Conservation (phyloP, 1,284 basidiomycete species). For the Ganoderma resinaceum region DNA sequence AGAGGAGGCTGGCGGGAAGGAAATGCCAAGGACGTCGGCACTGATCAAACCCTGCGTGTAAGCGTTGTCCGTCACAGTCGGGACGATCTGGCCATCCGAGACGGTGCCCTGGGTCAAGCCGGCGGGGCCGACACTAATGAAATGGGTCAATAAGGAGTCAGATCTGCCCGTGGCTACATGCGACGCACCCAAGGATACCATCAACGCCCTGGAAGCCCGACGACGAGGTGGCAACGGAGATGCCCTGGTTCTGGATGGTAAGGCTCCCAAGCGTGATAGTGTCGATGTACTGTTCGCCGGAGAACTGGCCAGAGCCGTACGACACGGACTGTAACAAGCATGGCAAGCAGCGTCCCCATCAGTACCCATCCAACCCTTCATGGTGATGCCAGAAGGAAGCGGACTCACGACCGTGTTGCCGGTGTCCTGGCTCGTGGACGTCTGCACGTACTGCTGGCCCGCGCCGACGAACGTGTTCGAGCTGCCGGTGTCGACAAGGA, state of each 20-base stretch:
- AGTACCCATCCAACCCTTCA: background rate
- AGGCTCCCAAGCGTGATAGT: conserved; percentile 42
- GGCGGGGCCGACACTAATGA: conserved; percentile 48
- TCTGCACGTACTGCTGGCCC: conserved; percentile 43
- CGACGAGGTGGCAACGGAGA: conserved; percentile 51
- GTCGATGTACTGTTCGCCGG: conserved; percentile 49
- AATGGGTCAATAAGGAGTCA: too few relatives aligned
- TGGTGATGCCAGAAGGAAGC: background rate
- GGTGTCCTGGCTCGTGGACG: conserved; percentile 48
- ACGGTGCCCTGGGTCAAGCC: conserved; percentile 46
- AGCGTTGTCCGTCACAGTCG: conserved; percentile 52
- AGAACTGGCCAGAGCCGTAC: conserved; percentile 47
- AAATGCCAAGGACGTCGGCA: conserved; percentile 8
- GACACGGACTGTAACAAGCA: conserved; percentile 41
- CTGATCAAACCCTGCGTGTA: conserved; percentile 38
- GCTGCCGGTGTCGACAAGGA: conserved; percentile 29
- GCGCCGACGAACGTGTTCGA: conserved; percentile 72
- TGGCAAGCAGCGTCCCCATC: background rate
- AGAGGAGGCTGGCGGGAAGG: conserved; percentile 8
- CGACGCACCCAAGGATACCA: background rate
- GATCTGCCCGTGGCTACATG: background rate
- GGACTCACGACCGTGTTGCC: conserved; percentile 11
- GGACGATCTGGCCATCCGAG: conserved; percentile 2
- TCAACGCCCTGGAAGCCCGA: conserved; percentile 33
- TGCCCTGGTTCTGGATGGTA: conserved; percentile 52